Evolutionary conservation across 1,284 basidiomycete species (phyloP), one percentile per base, ranked within the genome.

Genomic region (Fomitopsis betulina): DNA sequence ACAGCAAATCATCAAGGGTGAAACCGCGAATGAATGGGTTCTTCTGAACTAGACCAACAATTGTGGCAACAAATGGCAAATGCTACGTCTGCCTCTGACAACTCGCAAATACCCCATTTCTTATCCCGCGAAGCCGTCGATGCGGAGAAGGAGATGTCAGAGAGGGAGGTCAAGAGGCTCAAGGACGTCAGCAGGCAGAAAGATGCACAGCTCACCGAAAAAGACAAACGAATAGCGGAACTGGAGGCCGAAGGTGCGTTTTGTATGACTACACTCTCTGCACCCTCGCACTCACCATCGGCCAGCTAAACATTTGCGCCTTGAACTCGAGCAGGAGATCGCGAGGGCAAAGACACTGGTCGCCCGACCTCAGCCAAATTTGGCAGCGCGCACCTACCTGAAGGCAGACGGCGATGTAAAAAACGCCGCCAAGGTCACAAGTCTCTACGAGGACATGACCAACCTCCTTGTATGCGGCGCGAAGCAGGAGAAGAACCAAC

Each of bases 91-190:
- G 73, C 73, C 49, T 72, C 78, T 1, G 80, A 53, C 23, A 59
- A 65, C 42, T 58, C 67, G 4, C 30, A 75, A 73, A 47, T 77
- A 7, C 73, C 88, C 32, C 83, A 86, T 61, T 79, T 92, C 58
- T 71, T 92, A 15, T 89, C 87, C 7, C 82, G 87, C 54, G 87
- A 90, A 62, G 81, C 82, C 4, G 88, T 84, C 7, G 84, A 91
- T 57, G 81, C 83, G 59, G 87, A 90, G 72, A 83, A 83, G 63
- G 79, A 77, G 54, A 71, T 61, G 1, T 68, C 83, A 32, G 79
- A 84, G 58, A 72, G 79, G 53, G 81, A 87, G 58, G 68, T 84
- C 27, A 69, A 66, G 23, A 70, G 72, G 15, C 76, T 80, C 65
- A 80, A 80, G 60, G 73, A 76, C 1, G 60, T 70, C 23, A 62